A percentile compares a stretch with the other conserved stretches of the same genome.
Evolutionary conservation across 2,329 filamentous ascomycete genomes (phyloP).

Genomic region (Mycosphaerella sp.): DNA sequence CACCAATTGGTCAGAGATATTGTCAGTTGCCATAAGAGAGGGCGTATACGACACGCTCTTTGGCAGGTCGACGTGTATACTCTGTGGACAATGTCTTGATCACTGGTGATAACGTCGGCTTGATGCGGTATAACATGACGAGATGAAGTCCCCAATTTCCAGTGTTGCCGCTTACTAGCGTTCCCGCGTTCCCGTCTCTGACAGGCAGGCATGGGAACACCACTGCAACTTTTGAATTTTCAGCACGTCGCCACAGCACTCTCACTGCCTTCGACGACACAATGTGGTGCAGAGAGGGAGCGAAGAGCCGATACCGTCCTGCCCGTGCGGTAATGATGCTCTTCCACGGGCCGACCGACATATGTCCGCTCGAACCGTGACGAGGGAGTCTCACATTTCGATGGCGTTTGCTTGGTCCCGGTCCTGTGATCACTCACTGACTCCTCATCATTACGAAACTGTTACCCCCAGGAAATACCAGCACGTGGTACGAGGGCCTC

Average conservation of each 20-base stretch:
- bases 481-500: constrained; percentile 9
- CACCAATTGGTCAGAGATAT: background rate
- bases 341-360: background rate
- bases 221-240: too few species aligned
- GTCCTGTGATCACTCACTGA: background rate
- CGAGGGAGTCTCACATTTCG: background rate
- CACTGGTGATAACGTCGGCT: background rate
- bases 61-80: constrained; percentile 6
- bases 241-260: background rate
- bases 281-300: background rate
- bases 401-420: background rate
- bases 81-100: constrained; percentile 4
- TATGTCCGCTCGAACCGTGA: background rate
- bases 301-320: background rate
- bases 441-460: constrained; percentile 8
- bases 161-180: background rate
- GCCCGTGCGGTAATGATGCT: background rate
- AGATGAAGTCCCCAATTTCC: too few species aligned
- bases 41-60: background rate
- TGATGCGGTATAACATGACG: background rate
- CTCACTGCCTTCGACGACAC: background rate
- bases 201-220: background rate
- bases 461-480: constrained; percentile 12
- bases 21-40: background rate
- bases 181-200: background rate